phyloP scores from a whole-genome alignment of 345 rosid genomes.

The Microcos paniculata region DNA sequence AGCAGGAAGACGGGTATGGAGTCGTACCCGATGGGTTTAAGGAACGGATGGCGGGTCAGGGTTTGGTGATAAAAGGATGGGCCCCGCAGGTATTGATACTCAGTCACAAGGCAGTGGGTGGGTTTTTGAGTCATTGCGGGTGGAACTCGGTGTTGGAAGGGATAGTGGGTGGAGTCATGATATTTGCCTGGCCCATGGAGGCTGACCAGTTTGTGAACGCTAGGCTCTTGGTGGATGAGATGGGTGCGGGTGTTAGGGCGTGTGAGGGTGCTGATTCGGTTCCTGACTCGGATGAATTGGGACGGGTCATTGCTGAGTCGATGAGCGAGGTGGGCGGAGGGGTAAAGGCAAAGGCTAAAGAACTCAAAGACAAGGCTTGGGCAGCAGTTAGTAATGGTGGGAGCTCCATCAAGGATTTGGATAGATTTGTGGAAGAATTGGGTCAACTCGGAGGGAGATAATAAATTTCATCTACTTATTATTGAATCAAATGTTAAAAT shows the following conservation, averaged over 20 bases:
- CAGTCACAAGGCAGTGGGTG: conserved; percentile 53
- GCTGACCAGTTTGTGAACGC: conserved; percentile 64
- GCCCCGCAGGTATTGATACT: conserved; percentile 50
- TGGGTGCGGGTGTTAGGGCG: conserved; percentile 49
- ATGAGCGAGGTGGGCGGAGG: conserved; percentile 19
- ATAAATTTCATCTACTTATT: too few species aligned
- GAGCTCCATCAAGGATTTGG: conserved; percentile 39
- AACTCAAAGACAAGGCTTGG: conserved; percentile 30
- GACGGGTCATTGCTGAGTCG: conserved; percentile 24
- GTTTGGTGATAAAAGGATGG: conserved; percentile 54
- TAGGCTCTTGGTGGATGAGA: conserved; percentile 48
- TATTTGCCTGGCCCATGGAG: conserved; percentile 75
- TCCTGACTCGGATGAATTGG: conserved; percentile 50
- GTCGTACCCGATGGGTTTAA: conserved; percentile 43
- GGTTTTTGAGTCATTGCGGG: conserved; percentile 71
- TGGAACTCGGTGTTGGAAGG: conserved; percentile 75
- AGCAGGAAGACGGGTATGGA: conserved; percentile 20
- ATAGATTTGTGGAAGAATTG: conserved; percentile 35
- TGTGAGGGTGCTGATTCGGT: conserved; percentile 52
- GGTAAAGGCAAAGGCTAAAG: conserved; percentile 28
- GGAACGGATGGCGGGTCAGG: conserved; percentile 35
- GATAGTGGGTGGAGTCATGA: conserved; percentile 39
- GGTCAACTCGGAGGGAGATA: neutral
- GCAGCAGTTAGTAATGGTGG: conserved; percentile 47
- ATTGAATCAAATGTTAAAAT: too few species aligned